Base-by-base conservation (phyloP, 768 basidiomycete genomes). In the Boletus insuetus region DNA sequence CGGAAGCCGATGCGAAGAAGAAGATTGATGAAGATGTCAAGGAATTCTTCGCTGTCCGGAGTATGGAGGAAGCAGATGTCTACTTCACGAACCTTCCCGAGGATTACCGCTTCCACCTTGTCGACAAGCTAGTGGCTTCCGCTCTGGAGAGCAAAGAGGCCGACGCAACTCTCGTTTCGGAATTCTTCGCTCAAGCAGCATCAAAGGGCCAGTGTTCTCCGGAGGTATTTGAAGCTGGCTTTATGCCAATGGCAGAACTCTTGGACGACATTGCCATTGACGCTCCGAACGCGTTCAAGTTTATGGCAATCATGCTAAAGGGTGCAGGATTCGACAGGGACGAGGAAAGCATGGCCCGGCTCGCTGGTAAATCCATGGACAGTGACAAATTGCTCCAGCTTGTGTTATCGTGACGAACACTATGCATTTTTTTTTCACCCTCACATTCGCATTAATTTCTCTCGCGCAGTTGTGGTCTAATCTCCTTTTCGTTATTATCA, bases 231-330 rank as follows among this genome's bases (percentile, higher is more conserved):
- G 87, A 92, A 72, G 80, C 86, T 55, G 91, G 92, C 14, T 85
- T 96, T 69, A 67, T 66, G 44, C 78, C 81, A 1, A 78, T 83
- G 48, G 83, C 86, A 26, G 91, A 93, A 71, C 73, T 86, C 52
- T 79, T 98, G 63, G 92, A 94, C 64, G 94, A 98, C 66, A 82
- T 94, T 54, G 86, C 87, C 31, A 86, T 94, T 62, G 94, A 98
- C 69, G 89, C 89, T 44, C 95, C 96, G 10, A 87, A 86, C 65
- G 96, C 94, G 0, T 87, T 87, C 75, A 70, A 79, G 41, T 82
- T 86, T 55, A 85, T 92, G 69, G 90, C 85, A 13, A 75, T 82
- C 55, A 83, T 96, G 75, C 72, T 96, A 54, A 85, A 81, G 68
- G 86, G 84, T 32, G 82, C 87, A 17, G 79, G 77, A 26, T 72